Evolutionary conservation across 345 rosid species (phyloP), one percentile per base, ranked within the genome.

Genomic region (Lepidium africanum): DNA sequence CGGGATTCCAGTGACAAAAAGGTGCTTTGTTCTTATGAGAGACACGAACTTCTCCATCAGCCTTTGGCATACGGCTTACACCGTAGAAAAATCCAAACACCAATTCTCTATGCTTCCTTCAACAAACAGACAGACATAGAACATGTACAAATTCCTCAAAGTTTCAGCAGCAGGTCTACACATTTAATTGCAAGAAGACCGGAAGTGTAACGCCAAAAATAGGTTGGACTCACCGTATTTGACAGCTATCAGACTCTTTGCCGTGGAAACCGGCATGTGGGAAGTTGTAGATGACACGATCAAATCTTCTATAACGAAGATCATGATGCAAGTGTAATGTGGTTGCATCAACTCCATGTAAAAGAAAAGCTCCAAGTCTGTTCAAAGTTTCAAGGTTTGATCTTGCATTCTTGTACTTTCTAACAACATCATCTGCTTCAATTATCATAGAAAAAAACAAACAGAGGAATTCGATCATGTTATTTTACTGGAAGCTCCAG

Each of bases 221-320:
- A 25, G 6, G 10, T 21, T n/a, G 23, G 33, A 16, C 74, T 71
- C 45, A 84, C 89, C 12, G 8, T 36, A 84, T 86, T 42, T 61
- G 63, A 53, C 68, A 1, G 4, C 1, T 6, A 63, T 0, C 9
- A 60, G 42, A 10, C 32, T 76, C 76, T 67, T 38, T 83, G 38
- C 89, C 73, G 8, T 72, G 21, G 65, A 86, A 88, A 17, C 88
- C 95, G 0, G 88, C 87, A 36, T 84, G 89, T 7, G 95, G 95
- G 72, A 84, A 88, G 78, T 76, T 79, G 67, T 64, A 79, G 61
- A 86, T 72, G 42, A 86, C 65, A 5, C 83, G 76, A 49, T 87
- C 88, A 13, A 83, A 85, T 65, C 68, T 83, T 42, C 63, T 75
- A 63, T 1, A 65, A 36, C 27, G 59, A 70, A 89, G 78, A 66